These are phyloP conservation scores for Schizochytrium sp. DNA, from an alignment of 108 stramenopile species.

Conservation along the genomic window DNA sequence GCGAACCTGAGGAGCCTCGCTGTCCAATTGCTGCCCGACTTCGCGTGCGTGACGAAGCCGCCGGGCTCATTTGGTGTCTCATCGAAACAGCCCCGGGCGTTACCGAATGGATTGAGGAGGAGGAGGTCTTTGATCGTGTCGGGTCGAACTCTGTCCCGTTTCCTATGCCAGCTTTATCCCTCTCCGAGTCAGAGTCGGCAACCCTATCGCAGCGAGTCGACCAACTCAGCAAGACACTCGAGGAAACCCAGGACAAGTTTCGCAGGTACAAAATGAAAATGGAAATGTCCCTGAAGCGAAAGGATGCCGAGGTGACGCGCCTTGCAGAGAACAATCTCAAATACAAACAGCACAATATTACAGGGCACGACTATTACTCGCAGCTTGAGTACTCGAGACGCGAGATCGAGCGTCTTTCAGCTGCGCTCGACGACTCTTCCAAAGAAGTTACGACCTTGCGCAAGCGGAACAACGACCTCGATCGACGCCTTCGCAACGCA, in stretches of 20 bases:
- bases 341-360: neutral
- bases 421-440: neutral
- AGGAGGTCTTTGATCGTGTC: neutral
- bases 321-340: neutral
- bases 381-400: neutral
- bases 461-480: neutral
- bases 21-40: neutral
- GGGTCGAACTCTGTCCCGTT: neutral
- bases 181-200: neutral
- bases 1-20: neutral
- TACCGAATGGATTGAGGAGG: neutral
- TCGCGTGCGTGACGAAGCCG: neutral
- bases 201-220: neutral
- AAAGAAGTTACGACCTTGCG: neutral
- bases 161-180: neutral
- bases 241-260: neutral
- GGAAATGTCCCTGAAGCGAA: neutral
- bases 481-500: neutral
- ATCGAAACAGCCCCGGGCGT: neutral
- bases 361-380: neutral
- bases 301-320: neutral
- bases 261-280: neutral
- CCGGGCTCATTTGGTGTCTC: neutral
- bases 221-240: neutral
- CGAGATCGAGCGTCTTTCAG: neutral